phyloP scores from a whole-genome alignment of 441 rosid genomes.

The Euphorbia celastroides region DNA sequence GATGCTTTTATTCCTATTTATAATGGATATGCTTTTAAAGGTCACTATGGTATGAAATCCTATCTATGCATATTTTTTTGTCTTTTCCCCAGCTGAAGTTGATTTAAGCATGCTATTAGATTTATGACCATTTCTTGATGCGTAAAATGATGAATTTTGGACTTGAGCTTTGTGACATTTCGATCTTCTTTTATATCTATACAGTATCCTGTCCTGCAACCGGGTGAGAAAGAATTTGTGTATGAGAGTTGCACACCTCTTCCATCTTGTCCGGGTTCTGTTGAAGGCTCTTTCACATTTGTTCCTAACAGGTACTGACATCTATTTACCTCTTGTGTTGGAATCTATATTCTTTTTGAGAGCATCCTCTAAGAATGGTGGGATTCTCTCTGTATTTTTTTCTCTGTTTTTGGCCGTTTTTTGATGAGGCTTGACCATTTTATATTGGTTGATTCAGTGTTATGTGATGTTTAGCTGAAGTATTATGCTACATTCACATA shows the following conservation, averaged over 20 bases:
- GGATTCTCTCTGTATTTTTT: too few species aligned
- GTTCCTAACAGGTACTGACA: slow-evolving; percentile 89
- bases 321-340: too few species aligned
- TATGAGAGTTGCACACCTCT: slow-evolving; percentile 57
- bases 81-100: too few species aligned
- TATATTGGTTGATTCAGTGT: not conserved
- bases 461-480: not conserved
- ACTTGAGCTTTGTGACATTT: too few species aligned
- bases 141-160: not conserved
- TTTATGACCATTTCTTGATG: not conserved
- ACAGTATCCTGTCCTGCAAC: slow-evolving; percentile 66
- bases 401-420: not conserved
- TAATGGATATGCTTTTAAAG: too few species aligned
- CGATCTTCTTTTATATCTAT: slow-evolving; percentile 19
- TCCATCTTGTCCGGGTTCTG: slow-evolving; percentile 41
- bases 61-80: too few species aligned
- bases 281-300: slow-evolving; percentile 82
- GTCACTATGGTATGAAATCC: too few species aligned
- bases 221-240: slow-evolving; percentile 69
- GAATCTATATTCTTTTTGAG: not conserved
- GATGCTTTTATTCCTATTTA: not conserved
- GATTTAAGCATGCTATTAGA: not conserved
- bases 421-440: not conserved
- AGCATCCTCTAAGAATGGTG: not conserved
- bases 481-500: not conserved